Base-by-base conservation (phyloP, 2,329 filamentous ascomycete species). In the Dothideomycetidae sp. region DNA sequence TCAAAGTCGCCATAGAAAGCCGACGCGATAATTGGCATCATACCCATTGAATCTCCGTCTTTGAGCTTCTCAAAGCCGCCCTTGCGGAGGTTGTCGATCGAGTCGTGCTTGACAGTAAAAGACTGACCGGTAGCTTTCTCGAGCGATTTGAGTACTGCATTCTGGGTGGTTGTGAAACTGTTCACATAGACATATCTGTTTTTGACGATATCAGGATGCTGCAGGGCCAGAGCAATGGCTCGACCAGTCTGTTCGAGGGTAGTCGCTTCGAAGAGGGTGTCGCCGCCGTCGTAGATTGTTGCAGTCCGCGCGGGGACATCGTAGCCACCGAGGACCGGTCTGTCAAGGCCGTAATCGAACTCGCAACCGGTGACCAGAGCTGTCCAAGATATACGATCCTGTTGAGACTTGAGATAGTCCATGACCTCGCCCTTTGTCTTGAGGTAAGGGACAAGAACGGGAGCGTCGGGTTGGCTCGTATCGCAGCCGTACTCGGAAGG, bases 401-500 rank as follows among this genome's bases (percentile, higher is more conserved):
- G 21, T 26, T 26, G 7, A 7, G 21, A 7, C 21, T 26, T 26
- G 7, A 26, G 21, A 26, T 26, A 26, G n/a, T 26, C n/a, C 7
- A 26, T 7, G n/a, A 26, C 21, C n/a, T 26, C 21, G 7, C 7
- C 21, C 21, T 26, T 26, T n/a, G 7, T 7, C 7, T 26, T n/a
- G n/a, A 26, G 7, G 7, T 7, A 7, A n/a, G 21, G 21, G 7
- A 26, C 7, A 7, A 26, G 21, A 7, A 7, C 7, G 7, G 7
- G 21, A 7, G n/a, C 21, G 7, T 7, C 21, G 7, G 21, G 21
- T 7, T n/a, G 7, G 21, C 7, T 7, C 21, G 55, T 53, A 38
- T 64, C 53, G 28, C 50, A 46, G 37, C 56, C 58, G 42, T 60
- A 65, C 39, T 64, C 62, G 17, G 55, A 50, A 7, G 62, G 60